Base-by-base conservation (phyloP, 306 rosid species). In the Lagenaria siceraria region DNA sequence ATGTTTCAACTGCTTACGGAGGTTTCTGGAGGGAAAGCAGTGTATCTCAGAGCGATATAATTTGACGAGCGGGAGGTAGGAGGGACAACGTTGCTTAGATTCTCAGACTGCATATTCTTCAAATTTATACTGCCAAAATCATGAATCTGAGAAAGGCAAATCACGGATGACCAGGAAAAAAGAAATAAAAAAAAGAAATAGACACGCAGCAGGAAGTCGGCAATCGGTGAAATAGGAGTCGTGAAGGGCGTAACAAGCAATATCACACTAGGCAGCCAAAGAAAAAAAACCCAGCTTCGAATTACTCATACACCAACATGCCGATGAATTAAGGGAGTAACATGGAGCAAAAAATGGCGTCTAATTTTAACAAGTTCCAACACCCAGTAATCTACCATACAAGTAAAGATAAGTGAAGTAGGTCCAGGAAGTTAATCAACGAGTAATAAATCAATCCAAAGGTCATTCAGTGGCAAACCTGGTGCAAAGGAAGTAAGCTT, bases 91-190 rank as follows among this genome's bases (percentile, higher is more conserved):
- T 92, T 88, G 88, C 89, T 77, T 36, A 82, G 75, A 83, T 95
- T 88, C 86, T 90, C 98, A 55, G 93, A 87, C 79, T 92, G 98
- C 86, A 92, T 89, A 81, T 85, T 92, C 91, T 90, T 95, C 92
- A 95, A 83, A 83, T 95, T 95, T 82, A 95, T 89, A 87, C 97
- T 95, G 97, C 92, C 89, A 95, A 92, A 92, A 92, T 82, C 78
- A 88, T 68, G 89, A 91, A 90, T 88, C 89, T 84, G 90, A 88
- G 96, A 91, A 83, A 85, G 81, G 85, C 85, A 86, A 84, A 85
- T 86, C 81, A 90, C 75, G 72, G 75, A 83, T 53, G 84, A 82
- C 83, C 59, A 49, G 48, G 70, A 59, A 13, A 70, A 82, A 63
- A 25, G 0, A 9, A 40, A 86, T 8, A 38, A 38, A 38, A 7